Conservation (phyloP, 192 early-diverging fungal species). For the Backusella morwellensis region DNA sequence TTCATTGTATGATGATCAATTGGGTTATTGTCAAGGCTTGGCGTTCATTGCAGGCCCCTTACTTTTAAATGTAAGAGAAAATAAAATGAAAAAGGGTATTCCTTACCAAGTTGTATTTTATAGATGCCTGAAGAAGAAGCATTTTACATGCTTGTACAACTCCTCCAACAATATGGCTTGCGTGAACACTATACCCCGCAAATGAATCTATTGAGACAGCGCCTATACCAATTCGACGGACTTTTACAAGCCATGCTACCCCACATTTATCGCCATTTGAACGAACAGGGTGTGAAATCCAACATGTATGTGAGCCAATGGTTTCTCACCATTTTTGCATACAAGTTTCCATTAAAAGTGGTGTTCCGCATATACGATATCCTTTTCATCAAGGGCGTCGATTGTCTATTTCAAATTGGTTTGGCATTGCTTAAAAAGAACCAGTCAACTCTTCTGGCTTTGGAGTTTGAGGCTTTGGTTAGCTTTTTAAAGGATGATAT, state of each 20-base stretch:
- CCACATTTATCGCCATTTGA: conserved; percentile 73
- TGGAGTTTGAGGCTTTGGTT: conserved; percentile 13
- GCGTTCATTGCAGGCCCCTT: conserved; percentile 91
- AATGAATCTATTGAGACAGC: conserved; percentile 84
- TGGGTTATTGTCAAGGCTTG: conserved; percentile 98
- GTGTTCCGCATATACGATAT: conserved; percentile 92
- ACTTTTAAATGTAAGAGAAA: conserved; percentile 72
- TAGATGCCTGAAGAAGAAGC: conserved; percentile 98
- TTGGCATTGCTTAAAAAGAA: conserved; percentile 19
- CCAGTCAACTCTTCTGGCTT: neutral
- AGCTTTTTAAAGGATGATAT: conserved; percentile 12
- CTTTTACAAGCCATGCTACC: conserved; percentile 82
- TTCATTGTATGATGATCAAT: conserved; percentile 84
- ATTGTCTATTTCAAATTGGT: conserved; percentile 81
- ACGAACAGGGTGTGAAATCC: conserved; percentile 75
- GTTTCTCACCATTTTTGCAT: conserved; percentile 99
- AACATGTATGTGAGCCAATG: conserved; percentile 98
- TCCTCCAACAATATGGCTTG: conserved; percentile 87
- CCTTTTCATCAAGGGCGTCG: conserved; percentile 88
- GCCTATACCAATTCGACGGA: conserved; percentile 89
- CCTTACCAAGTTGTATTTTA: neutral
- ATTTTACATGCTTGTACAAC: conserved; percentile 85
- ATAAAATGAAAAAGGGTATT: neutral
- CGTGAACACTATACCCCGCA: conserved; percentile 84
- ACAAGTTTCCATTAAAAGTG: conserved; percentile 88